Conservation (phyloP, 1,284 basidiomycete genomes). For the Cutaneotrichosporon sp. region DNA sequence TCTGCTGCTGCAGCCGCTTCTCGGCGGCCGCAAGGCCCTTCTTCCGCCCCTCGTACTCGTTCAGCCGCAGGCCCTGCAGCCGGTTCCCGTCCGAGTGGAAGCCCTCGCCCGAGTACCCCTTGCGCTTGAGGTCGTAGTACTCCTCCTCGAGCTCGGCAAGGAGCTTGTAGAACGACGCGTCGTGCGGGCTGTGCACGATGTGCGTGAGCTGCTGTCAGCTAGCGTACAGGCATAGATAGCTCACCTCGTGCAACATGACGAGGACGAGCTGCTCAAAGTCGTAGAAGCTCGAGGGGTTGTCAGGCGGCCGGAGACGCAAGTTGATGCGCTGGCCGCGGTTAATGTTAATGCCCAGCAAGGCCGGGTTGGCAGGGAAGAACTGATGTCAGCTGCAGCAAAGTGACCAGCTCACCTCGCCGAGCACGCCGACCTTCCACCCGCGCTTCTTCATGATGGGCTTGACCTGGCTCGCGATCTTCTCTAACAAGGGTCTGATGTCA, state of each 20-base stretch:
- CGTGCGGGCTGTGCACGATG: constrained; percentile 82
- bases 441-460: constrained; percentile 87
- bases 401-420: constrained; percentile 61
- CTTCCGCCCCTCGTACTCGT: constrained; percentile 63
- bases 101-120: constrained; percentile 77
- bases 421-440: constrained; percentile 73
- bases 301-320: constrained; percentile 70
- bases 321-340: constrained; percentile 78
- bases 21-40: constrained; percentile 76
- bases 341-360: constrained; percentile 67
- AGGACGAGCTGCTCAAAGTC: constrained; percentile 72
- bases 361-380: constrained; percentile 75
- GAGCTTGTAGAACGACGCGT: constrained; percentile 74
- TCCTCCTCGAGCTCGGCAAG: constrained; percentile 76
- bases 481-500: constrained; percentile 58
- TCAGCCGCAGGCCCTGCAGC: constrained; percentile 66
- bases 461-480: constrained; percentile 74
- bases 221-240: constrained; percentile 15
- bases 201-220: constrained; percentile 68
- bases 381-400: constrained; percentile 19
- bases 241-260: constrained; percentile 83
- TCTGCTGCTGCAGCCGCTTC: constrained; percentile 60
- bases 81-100: constrained; percentile 72
- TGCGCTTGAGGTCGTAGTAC: constrained; percentile 69
- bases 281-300: constrained; percentile 69